These are phyloP conservation scores for Exophiala sp. DNA, from an alignment of 2,329 filamentous ascomycete species.

Conservation along the genomic window DNA sequence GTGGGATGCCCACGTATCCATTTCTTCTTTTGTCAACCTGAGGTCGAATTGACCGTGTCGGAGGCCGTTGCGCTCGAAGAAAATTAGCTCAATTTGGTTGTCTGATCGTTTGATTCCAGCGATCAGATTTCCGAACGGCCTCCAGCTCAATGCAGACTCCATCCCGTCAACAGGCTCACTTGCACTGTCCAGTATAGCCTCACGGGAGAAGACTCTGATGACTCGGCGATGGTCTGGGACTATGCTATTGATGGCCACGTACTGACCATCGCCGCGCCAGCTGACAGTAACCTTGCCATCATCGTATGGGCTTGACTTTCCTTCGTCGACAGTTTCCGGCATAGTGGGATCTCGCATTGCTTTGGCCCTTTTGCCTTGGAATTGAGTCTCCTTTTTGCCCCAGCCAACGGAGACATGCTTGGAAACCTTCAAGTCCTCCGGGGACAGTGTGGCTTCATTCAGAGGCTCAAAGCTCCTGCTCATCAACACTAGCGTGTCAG, in stretches of 20 bases:
- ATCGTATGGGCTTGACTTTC: slow-evolving; percentile 67
- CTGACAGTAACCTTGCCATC: slow-evolving; percentile 66
- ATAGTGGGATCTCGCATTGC: slow-evolving; percentile 89
- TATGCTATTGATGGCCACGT: slow-evolving; percentile 78
- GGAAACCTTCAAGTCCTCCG: slow-evolving; percentile 75
- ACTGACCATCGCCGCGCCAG: slow-evolving; percentile 93
- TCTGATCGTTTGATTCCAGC: slow-evolving; percentile 70
- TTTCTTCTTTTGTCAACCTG: slow-evolving; percentile 56
- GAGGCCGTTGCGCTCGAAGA: slow-evolving; percentile 96
- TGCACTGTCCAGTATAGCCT: slow-evolving; percentile 84
- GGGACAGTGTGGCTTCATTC: slow-evolving; percentile 63
- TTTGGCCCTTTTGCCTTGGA: slow-evolving; percentile 82
- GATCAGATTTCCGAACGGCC: slow-evolving; percentile 82
- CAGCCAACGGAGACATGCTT: slow-evolving; percentile 95
- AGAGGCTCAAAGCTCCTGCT: slow-evolving; percentile 83
- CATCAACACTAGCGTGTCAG: slow-evolving; percentile 81
- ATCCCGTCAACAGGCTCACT: slow-evolving; percentile 91
- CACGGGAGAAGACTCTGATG: slow-evolving; percentile 83
- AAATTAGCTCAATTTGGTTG: slow-evolving; percentile 67
- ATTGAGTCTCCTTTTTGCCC: slow-evolving; percentile 98
- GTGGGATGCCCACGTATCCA: slow-evolving; percentile 49
- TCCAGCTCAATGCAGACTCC: slow-evolving; percentile 84
- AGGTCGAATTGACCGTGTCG: slow-evolving; percentile 93
- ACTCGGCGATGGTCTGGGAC: slow-evolving; percentile 64
- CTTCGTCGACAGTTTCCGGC: slow-evolving; percentile 84